These are phyloP conservation scores for Hemileia vastatrix DNA, from an alignment of 1,284 basidiomycete species.

Conservation along the genomic window DNA sequence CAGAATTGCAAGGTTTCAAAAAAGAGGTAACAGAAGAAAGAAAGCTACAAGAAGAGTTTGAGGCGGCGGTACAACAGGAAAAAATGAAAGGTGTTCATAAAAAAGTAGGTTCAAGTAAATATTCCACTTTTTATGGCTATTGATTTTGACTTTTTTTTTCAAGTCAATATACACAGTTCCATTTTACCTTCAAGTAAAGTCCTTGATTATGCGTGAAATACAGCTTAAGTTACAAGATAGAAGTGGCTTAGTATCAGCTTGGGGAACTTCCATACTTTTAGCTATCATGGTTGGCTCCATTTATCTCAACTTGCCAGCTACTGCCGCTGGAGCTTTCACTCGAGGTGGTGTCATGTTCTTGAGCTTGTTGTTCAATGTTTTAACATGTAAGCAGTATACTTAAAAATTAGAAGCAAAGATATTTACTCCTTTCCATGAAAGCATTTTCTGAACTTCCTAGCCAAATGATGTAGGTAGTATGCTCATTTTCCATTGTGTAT, in stretches of 20 bases:
- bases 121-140: conserved; percentile 28
- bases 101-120: conserved; percentile 11
- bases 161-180: conserved; percentile 79
- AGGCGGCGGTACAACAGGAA: conserved; percentile 12
- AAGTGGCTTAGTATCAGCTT: conserved; percentile 27
- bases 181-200: conserved; percentile 58
- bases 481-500: too few relatives aligned
- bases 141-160: conserved; percentile 29
- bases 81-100: not conserved
- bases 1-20: conserved; percentile 58
- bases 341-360: conserved; percentile 72
- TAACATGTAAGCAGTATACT: conserved; percentile 2
- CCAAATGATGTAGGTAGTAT: conserved; percentile 47
- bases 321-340: conserved; percentile 72
- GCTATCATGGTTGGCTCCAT: conserved; percentile 62
- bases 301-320: conserved; percentile 55
- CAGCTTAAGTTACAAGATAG: conserved; percentile 34
- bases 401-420: not conserved
- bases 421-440: conserved; percentile 49
- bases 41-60: conserved; percentile 19
- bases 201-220: conserved; percentile 31
- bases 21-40: conserved; percentile 55
- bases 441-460: conserved; percentile 52
- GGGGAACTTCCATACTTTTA: conserved; percentile 47
- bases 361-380: conserved; percentile 35